A percentile compares a stretch with the other conserved stretches of the same genome.
These are phyloP conservation scores for Rhizophora mangle DNA, from an alignment of 345 rosid genomes.

Conservation along the genomic window DNA sequence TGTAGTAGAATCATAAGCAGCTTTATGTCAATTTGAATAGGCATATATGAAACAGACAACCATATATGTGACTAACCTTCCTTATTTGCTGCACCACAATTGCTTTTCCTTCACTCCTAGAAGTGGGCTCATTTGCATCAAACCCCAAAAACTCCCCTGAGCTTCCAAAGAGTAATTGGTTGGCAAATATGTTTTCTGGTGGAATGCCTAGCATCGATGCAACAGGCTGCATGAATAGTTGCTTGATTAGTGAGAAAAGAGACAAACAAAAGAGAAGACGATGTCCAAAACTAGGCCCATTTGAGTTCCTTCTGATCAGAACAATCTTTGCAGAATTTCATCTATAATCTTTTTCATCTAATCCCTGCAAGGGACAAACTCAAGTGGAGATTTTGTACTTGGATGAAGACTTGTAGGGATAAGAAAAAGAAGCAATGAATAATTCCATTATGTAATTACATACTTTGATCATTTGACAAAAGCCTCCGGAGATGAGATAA, in stretches of 20 bases:
- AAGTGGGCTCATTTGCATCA: slow-evolving; percentile 83
- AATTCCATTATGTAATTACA: slow-evolving; percentile 17
- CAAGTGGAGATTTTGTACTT: too few relatives aligned
- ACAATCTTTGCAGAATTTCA: too few relatives aligned
- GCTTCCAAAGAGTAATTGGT: slow-evolving; percentile 64
- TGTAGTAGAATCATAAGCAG: slow-evolving; percentile 14
- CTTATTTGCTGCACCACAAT: slow-evolving; percentile 80
- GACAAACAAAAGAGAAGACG: neutral
- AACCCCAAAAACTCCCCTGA: slow-evolving; percentile 78
- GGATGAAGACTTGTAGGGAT: too few relatives aligned
- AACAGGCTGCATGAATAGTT: slow-evolving; percentile 58
- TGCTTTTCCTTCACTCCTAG: slow-evolving; percentile 96
- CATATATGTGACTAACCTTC: slow-evolving; percentile 41
- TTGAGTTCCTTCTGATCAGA: too few relatives aligned
- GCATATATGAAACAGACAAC: slow-evolving; percentile 6
- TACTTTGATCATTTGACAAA: slow-evolving; percentile 96
- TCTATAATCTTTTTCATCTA: neutral
- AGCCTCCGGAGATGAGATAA: slow-evolving; percentile 91
- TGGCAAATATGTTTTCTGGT: slow-evolving; percentile 75
- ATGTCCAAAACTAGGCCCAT: neutral
- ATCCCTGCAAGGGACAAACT: neutral
- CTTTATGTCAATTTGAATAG: slow-evolving; percentile 10
- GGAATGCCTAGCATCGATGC: slow-evolving; percentile 87
- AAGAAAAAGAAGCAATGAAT: neutral
- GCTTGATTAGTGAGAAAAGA: neutral